Percentiles rank a stretch among this genome's conserved stretches.
These are phyloP conservation scores for Pichia paraexigua DNA, from an alignment of 805 yeast genomes.

Conservation along the genomic window DNA sequence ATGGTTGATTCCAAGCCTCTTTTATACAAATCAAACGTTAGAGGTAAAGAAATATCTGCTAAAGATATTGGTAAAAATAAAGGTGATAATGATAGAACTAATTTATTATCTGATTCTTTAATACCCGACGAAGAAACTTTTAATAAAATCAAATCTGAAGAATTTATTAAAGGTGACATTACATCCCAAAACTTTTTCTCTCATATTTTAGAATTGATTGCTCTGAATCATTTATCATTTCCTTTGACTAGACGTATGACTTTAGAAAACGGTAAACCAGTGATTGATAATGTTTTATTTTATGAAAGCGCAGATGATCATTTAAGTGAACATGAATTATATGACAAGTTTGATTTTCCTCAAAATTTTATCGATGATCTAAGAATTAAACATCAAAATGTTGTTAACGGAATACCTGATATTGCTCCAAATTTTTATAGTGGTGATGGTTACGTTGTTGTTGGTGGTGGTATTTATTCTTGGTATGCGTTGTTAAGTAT, in stretches of 20 bases:
- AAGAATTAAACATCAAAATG: constrained; percentile 26
- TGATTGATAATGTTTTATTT: constrained; percentile 26
- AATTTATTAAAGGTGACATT: constrained; percentile 26
- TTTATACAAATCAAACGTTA: background rate
- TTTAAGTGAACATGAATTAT: constrained; percentile 23
- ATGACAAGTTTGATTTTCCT: constrained; percentile 23
- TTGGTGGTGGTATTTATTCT: constrained; percentile 75
- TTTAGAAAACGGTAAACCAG: constrained; percentile 27
- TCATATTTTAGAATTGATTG: constrained; percentile 25
- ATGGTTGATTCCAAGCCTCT: background rate
- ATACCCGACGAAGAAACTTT: constrained; percentile 24
- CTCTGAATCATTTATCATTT: constrained; percentile 23
- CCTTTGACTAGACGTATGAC: constrained; percentile 26
- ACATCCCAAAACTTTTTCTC: constrained; percentile 27
- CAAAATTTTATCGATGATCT: constrained; percentile 27
- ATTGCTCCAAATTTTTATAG: constrained; percentile 23
- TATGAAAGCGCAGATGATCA: constrained; percentile 21
- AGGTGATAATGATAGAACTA: constrained; percentile 22
- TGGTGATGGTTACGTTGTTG: constrained; percentile 52
- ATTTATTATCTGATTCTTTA: constrained; percentile 21
- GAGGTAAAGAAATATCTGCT: constrained; percentile 5
- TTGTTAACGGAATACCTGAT: constrained; percentile 24
- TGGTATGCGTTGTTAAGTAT: constrained; percentile 64
- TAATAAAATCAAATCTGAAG: constrained; percentile 21
- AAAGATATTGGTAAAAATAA: constrained; percentile 4